A percentile compares a stretch with the other conserved stretches of the same genome.
phyloP scores from a whole-genome alignment of 176 grass and related monocot species.

The Avena insularis region DNA sequence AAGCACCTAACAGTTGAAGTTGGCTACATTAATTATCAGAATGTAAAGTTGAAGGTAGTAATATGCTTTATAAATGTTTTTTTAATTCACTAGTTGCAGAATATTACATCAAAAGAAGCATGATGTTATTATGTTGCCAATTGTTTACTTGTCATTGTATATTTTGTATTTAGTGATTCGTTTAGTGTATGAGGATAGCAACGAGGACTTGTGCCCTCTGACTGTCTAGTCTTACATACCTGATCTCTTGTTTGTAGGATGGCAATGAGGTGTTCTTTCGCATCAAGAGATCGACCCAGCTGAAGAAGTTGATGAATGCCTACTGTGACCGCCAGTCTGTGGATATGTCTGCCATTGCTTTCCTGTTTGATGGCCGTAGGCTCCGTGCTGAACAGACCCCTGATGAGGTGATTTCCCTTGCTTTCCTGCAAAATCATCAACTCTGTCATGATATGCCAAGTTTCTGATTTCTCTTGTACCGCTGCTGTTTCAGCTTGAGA shows the following conservation, averaged over 20 bases:
- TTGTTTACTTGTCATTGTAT: background rate
- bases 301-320: conserved; percentile 84
- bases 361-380: conserved; percentile 87
- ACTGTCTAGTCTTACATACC: background rate
- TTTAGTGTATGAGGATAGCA: background rate
- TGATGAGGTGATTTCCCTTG: conserved; percentile 51
- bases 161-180: background rate
- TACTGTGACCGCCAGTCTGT: conserved; percentile 86
- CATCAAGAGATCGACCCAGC: conserved; percentile 80
- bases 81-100: background rate
- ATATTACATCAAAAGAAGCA: background rate
- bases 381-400: conserved; percentile 92
- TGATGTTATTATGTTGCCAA: background rate
- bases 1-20: background rate
- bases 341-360: conserved; percentile 76
- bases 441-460: background rate
- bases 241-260: background rate
- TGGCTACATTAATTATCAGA: background rate
- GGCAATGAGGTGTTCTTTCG: conserved; percentile 80
- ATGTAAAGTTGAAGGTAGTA: too few species aligned
- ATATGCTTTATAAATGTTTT: too few species aligned
- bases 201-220: background rate
- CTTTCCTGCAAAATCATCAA: background rate
- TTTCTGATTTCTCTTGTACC: background rate
- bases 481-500: conserved; percentile 63